Evolutionary conservation across 805 yeast genomes (phyloP).

Genomic region (Pachysolen tannophilus): DNA sequence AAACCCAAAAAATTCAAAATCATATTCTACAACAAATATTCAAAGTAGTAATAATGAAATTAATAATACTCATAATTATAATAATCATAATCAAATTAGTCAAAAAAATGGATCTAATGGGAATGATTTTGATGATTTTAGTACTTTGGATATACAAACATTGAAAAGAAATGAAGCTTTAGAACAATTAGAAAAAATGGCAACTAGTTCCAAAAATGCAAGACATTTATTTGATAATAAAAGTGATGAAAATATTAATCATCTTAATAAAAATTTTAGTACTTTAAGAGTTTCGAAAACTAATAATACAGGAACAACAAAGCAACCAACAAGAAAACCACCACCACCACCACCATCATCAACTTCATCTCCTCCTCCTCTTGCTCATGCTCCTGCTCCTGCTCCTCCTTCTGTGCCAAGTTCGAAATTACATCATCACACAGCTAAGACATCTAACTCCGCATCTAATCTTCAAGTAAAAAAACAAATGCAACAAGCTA

Average conservation of each 20-base stretch:
- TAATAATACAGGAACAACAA: constrained; percentile 1
- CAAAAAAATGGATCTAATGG: too few species aligned
- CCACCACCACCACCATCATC: constrained; percentile 10
- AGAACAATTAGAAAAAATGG: constrained; percentile 18
- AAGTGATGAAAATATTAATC: constrained; percentile 3
- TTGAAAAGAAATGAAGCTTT: constrained; percentile 19
- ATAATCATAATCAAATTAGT: too few species aligned
- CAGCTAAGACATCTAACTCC: too few species aligned
- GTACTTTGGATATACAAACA: constrained; percentile 14
- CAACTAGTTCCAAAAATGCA: constrained; percentile 13
- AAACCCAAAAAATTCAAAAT: constrained; percentile 14
- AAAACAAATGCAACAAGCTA: constrained; percentile 1
- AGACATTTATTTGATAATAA: constrained; percentile 8
- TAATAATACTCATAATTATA: too few species aligned
- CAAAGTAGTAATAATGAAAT: constrained; percentile 1
- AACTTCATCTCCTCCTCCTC: constrained; percentile 5
- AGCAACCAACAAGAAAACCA: constrained; percentile 7
- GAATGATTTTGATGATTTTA: constrained; percentile 10
- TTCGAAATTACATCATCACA: too few species aligned
- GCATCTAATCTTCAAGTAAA: not conserved
- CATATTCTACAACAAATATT: constrained; percentile 18
- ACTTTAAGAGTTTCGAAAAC: constrained; percentile 4
- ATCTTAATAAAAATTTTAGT: not conserved
- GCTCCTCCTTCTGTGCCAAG: not conserved
- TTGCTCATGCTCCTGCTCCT: constrained; percentile 3